phyloP scores from a whole-genome alignment of 331 rosid species.

The Quercus lobata region DNA sequence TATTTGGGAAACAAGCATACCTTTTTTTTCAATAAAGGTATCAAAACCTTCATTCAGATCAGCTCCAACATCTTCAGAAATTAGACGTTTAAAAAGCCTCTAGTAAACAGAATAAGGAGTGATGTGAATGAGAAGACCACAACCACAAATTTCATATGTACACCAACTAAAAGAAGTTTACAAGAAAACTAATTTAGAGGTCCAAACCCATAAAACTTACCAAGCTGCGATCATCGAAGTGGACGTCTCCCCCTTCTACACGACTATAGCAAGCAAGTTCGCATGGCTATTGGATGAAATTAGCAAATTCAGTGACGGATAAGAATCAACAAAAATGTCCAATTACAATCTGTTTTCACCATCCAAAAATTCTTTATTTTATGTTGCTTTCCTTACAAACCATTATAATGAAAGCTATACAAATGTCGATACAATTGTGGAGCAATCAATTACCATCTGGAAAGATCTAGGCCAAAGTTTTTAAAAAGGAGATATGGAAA shows the following conservation, averaged over 20 bases:
- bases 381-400: conserved; percentile 8
- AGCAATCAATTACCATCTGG: not conserved
- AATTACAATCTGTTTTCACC: not conserved
- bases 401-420: not conserved
- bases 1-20: conserved; percentile 21
- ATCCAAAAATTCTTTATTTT: not conserved
- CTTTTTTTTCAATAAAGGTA: conserved; percentile 69
- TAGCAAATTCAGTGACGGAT: conserved; percentile 5
- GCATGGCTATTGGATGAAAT: conserved; percentile 57
- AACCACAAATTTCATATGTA: not conserved
- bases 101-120: conserved; percentile 24
- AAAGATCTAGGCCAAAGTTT: not conserved
- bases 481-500: conserved; percentile 1
- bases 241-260: conserved; percentile 78
- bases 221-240: conserved; percentile 81
- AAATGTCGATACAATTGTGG: not conserved
- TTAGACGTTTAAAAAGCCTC: conserved; percentile 93
- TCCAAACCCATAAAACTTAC: conserved; percentile 41
- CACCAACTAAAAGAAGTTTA: not conserved
- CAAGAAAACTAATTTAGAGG: not conserved
- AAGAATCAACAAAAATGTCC: not conserved
- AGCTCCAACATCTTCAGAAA: conserved; percentile 87
- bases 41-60: conserved; percentile 85
- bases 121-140: conserved; percentile 2
- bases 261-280: conserved; percentile 91